Evolutionary conservation across 2,329 filamentous ascomycete genomes (phyloP).

Genomic region (Exophiala alcalophila): DNA sequence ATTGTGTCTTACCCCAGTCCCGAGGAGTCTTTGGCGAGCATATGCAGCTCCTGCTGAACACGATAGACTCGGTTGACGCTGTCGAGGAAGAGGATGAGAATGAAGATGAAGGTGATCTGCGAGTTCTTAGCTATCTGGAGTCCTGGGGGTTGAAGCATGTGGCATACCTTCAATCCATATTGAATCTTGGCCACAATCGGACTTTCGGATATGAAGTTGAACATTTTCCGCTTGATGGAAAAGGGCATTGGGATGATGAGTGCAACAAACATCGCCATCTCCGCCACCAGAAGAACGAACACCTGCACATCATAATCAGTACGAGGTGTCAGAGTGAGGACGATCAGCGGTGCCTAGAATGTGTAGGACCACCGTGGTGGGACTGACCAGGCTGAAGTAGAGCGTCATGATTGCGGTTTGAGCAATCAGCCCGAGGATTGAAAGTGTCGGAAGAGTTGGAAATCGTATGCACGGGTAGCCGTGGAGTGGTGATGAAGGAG

Average conservation of each 20-base stretch:
- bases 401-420: constrained; percentile 59
- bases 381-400: constrained; percentile 54
- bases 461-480: neutral
- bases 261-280: constrained; percentile 50
- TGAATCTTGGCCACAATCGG: constrained; percentile 84
- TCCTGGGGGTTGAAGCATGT: neutral
- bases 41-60: constrained; percentile 82
- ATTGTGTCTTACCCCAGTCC: constrained; percentile 49
- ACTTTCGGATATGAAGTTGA: constrained; percentile 93
- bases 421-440: too few relatives aligned
- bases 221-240: constrained; percentile 77
- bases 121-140: constrained; percentile 18
- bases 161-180: constrained; percentile 81
- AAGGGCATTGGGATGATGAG: constrained; percentile 79
- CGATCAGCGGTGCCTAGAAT: neutral
- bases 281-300: constrained; percentile 48
- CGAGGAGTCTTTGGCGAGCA: constrained; percentile 62
- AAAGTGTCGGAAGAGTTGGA: too few relatives aligned
- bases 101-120: constrained; percentile 96
- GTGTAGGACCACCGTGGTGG: too few relatives aligned
- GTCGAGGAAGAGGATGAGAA: constrained; percentile 95
- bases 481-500: too few relatives aligned
- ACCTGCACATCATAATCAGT: constrained; percentile 37
- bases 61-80: constrained; percentile 95
- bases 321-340: constrained; percentile 13